Evolutionary conservation across 1,284 basidiomycete species (phyloP).

Genomic region (Butyriboletus regius): DNA sequence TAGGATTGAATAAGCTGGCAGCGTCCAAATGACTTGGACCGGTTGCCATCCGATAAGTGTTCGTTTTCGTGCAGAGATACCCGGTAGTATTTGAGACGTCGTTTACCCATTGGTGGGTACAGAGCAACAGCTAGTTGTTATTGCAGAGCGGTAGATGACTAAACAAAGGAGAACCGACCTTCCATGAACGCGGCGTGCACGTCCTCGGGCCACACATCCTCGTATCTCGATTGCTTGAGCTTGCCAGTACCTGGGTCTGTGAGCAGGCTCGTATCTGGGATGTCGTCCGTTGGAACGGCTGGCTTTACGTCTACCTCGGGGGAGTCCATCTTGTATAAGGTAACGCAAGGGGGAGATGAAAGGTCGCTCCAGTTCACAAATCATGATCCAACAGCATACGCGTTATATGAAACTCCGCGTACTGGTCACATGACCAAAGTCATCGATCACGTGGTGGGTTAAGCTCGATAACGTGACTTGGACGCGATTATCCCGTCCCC

Average conservation of each 20-base stretch:
- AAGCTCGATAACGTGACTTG: constrained; percentile 9
- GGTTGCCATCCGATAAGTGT: constrained; percentile 7
- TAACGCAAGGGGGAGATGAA: constrained; percentile 6
- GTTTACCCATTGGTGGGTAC: constrained; percentile 34
- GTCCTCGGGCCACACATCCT: constrained; percentile 32
- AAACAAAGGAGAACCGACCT: constrained; percentile 18
- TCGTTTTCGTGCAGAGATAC: constrained; percentile 18
- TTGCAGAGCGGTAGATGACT: constrained; percentile 4
- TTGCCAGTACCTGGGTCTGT: constrained; percentile 4
- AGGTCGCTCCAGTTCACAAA: constrained; percentile 1
- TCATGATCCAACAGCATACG: constrained; percentile 6
- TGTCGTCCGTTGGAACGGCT: constrained; percentile 2
- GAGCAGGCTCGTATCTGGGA: background rate
- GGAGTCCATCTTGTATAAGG: constrained; percentile 20
- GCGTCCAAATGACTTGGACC: constrained; percentile 29
- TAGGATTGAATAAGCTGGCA: constrained; percentile 35
- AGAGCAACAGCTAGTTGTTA: constrained; percentile 21
- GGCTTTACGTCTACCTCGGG: constrained; percentile 16
- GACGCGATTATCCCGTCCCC: background rate
- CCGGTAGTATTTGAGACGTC: constrained; percentile 32
- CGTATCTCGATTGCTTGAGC: constrained; percentile 31
- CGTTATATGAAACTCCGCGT: constrained; percentile 21
- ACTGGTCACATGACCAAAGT: constrained; percentile 28
- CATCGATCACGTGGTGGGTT: constrained; percentile 22
- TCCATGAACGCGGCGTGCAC: constrained; percentile 35